Evolutionary conservation across 306 rosid species (phyloP).

Genomic region (Pachyrhizus erosus): DNA sequence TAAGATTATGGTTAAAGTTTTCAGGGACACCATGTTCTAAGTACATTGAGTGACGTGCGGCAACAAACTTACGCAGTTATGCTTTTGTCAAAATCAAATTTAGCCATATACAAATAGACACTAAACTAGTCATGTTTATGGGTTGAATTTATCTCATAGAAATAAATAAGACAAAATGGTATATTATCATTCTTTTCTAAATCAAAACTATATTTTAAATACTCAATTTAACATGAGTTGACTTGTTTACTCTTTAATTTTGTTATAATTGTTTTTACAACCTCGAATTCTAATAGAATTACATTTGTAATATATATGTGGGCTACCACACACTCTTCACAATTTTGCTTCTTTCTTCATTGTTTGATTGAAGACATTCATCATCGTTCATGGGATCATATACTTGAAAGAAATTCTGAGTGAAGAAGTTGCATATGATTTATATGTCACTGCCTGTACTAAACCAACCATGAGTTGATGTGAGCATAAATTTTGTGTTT

Average conservation of each 20-base stretch:
- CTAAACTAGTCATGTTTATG: not conserved
- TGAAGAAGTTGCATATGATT: not conserved
- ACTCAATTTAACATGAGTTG: not conserved
- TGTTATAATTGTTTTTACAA: not conserved
- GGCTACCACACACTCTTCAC: not conserved
- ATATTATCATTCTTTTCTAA: not conserved
- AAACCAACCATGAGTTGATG: not conserved
- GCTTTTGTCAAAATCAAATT: not conserved
- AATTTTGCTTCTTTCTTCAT: not conserved
- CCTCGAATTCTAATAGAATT: not conserved
- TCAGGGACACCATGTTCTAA: not conserved
- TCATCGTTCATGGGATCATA: not conserved
- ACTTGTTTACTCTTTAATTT: not conserved
- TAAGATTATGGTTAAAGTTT: not conserved
- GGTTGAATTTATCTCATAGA: not conserved
- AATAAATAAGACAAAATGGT: not conserved
- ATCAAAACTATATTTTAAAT: not conserved
- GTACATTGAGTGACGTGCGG: not conserved
- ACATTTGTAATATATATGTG: not conserved
- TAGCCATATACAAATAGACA: not conserved
- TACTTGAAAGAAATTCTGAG: not conserved
- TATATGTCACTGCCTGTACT: conserved; percentile 6
- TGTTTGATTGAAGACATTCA: not conserved
- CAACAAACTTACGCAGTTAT: not conserved
- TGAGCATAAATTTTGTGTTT: not conserved